These are phyloP conservation scores for Flueggea neowawraea DNA, from an alignment of 441 rosid genomes.

Conservation along the genomic window DNA sequence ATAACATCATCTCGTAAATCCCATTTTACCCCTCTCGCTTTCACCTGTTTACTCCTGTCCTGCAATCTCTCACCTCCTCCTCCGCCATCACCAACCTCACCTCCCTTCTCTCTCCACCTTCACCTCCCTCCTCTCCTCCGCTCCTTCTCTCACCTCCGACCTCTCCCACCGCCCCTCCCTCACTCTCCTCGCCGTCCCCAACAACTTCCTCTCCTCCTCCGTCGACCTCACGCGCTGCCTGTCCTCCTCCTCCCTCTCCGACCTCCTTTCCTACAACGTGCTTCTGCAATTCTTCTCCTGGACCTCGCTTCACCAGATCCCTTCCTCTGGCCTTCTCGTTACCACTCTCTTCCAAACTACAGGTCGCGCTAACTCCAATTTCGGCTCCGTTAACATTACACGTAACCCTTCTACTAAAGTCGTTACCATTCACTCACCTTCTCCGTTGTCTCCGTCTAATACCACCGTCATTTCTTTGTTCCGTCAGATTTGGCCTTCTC, in stretches of 20 bases:
- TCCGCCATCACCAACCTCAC: conserved; percentile 52
- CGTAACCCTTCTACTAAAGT: conserved; percentile 43
- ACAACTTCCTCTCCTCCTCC: conserved; percentile 50
- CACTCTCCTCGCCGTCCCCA: conserved; percentile 81
- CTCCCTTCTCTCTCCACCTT: conserved; percentile 59
- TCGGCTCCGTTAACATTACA: conserved; percentile 73
- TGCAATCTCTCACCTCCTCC: conserved; percentile 17
- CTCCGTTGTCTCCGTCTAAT: conserved; percentile 42
- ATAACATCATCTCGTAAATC: conserved; percentile 20
- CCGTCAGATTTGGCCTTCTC: conserved; percentile 76
- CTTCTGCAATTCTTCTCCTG: conserved; percentile 70
- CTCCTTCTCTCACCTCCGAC: conserved; percentile 40
- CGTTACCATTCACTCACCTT: conserved; percentile 47
- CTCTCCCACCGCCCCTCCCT: conserved; percentile 57
- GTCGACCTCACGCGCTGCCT: conserved; percentile 57
- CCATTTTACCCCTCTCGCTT: conserved; percentile 43
- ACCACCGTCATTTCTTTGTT: conserved; percentile 62
- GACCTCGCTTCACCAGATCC: conserved; percentile 56
- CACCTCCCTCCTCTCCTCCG: conserved; percentile 38
- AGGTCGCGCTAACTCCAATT: conserved; percentile 58
- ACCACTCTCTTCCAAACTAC: conserved; percentile 79
- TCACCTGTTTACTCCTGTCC: conserved; percentile 37
- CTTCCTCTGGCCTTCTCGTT: conserved; percentile 50
- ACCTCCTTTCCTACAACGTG: conserved; percentile 85
- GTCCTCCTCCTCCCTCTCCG: conserved; percentile 60